Evolutionary conservation across 1,284 basidiomycete genomes (phyloP).

Genomic region (Puccinia polysora): DNA sequence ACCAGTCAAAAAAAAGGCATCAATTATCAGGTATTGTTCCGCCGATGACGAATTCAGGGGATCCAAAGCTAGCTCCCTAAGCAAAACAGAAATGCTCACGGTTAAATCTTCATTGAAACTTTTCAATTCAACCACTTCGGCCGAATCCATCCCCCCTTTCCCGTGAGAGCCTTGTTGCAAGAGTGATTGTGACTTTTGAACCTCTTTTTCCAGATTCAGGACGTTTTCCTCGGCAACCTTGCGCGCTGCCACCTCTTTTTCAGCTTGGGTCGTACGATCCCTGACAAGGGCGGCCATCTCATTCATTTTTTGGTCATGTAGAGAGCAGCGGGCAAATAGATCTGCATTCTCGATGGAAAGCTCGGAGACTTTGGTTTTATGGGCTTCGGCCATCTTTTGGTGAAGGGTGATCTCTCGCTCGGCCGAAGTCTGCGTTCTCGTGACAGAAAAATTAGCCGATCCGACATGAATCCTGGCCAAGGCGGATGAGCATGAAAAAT

Average conservation of each 20-base stretch:
- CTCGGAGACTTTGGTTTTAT: constrained; percentile 55
- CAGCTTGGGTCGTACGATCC: constrained; percentile 53
- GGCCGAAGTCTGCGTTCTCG: constrained; percentile 58
- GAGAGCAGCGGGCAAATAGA: constrained; percentile 44
- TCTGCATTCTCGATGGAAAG: constrained; percentile 48
- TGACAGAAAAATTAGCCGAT: too few species aligned
- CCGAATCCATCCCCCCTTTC: constrained; percentile 58
- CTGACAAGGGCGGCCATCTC: constrained; percentile 52
- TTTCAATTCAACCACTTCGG: constrained; percentile 50
- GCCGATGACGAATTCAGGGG: constrained; percentile 2
- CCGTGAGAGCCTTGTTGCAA: constrained; percentile 50
- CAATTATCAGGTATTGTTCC: neutral
- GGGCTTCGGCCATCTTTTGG: constrained; percentile 55
- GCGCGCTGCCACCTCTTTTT: constrained; percentile 51
- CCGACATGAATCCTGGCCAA: neutral
- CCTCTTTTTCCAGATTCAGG: constrained; percentile 50
- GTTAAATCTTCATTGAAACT: constrained; percentile 60
- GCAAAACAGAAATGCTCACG: constrained; percentile 56
- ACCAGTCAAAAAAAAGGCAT: too few species aligned
- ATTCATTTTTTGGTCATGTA: constrained; percentile 52
- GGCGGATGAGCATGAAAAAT: neutral
- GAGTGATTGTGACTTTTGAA: constrained; percentile 51
- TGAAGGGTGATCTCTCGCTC: constrained; percentile 57
- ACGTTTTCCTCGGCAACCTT: constrained; percentile 52
- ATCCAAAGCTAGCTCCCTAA: too few species aligned